Evolutionary conservation across 2,329 filamentous ascomycete genomes (phyloP), one percentile per base, ranked within the genome.

Genomic region (Helotiales sp.): DNA sequence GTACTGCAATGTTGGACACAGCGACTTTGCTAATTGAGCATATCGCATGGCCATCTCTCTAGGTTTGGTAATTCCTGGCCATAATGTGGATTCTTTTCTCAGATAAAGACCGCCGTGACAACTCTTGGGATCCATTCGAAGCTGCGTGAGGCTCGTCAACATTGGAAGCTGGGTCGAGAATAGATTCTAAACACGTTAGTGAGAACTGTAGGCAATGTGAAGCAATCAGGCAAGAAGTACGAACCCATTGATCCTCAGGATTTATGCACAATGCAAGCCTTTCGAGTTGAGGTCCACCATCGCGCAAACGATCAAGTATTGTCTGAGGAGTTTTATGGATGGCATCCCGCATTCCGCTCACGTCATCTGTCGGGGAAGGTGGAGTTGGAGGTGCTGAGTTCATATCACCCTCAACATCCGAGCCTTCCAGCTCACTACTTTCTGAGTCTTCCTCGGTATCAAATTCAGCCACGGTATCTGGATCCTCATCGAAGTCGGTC

Each of bases 1-100:
- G 24, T 49, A 63, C 44, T 56, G 51, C 22, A 63, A 25, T 13
- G 51, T 40, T n/a, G 61, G 54, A 40, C 61, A 63, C 4, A 52
- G 33, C 2, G 30, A 46, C 10, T 59, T 48, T 17, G 59, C 53
- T 15, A 59, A 38, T 19, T 55, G 22, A 9, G 54, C 61, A 36
- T 63, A 61, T 5, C 33, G 34, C 19, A 33, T 46, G 8, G 61
- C 56, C 22, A 63, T 57, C 12, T 57, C 48, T 15, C 47, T 50
- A 3, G 47, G 29, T 6, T 25, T 29, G 6, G 34, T 17, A 2
- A 59, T 19, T 1, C 49, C 51, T 15, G 33, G 22, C 57, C 59
- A 58, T 36, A n/a, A n/a, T n/a, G n/a, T n/a, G n/a, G n/a, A n/a
- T n/a, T n/a, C n/a, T n/a, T n/a, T n/a, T n/a, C n/a, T n/a, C n/a